phyloP scores from a whole-genome alignment of 2,329 filamentous ascomycete genomes.

The Raffaelea arxii region DNA sequence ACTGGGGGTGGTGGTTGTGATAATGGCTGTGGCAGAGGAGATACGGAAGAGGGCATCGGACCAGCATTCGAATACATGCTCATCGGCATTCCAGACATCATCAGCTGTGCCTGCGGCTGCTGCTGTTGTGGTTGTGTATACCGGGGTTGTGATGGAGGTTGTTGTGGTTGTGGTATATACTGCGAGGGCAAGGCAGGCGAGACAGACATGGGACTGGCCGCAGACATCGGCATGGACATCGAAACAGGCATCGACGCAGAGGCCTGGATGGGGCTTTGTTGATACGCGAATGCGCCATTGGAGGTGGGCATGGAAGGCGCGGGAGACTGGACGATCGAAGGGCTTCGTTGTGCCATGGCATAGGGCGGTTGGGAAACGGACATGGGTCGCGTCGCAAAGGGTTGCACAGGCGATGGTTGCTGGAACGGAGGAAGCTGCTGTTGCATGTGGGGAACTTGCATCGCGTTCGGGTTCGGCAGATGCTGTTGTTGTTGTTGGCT shows the following conservation, averaged over 20 bases:
- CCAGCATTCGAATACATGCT: constrained; percentile 8
- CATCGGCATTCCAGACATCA: constrained; percentile 1
- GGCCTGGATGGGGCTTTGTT: constrained; percentile 3
- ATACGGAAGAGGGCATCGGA: neutral
- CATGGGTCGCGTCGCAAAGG: neutral
- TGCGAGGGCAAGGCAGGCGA: constrained; percentile 3
- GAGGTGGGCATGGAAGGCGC: too few species aligned
- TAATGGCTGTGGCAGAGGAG: neutral
- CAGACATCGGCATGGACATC: constrained; percentile 3
- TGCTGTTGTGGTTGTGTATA: constrained; percentile 4
- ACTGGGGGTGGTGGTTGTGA: neutral
- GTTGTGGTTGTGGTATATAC: constrained; percentile 6
- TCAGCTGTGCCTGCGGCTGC: constrained; percentile 3
- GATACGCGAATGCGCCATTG: constrained; percentile 4
- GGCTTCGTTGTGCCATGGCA: too few species aligned
- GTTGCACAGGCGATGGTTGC: constrained; percentile 2
- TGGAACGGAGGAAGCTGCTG: constrained; percentile 3
- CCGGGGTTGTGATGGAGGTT: constrained; percentile 2
- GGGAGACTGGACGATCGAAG: too few species aligned
- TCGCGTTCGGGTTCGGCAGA: neutral
- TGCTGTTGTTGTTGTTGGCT: too few species aligned
- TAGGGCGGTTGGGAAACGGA: too few species aligned
- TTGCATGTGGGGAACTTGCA: neutral
- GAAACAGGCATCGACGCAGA: constrained; percentile 5
- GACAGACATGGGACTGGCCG: neutral